Conservation (phyloP, 305 asterid genomes). For the Salvia sclarea region DNA sequence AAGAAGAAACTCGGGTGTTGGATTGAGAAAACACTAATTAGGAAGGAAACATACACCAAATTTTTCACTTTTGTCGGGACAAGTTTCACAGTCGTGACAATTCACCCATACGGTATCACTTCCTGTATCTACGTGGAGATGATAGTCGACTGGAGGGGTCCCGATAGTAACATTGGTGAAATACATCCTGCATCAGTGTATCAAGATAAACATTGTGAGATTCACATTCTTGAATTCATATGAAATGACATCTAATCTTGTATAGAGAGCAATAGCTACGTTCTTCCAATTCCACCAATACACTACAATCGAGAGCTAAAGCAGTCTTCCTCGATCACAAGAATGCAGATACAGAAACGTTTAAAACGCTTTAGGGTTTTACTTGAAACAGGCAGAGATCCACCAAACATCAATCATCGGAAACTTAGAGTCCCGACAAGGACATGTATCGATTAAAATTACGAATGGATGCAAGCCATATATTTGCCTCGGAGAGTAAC, state of each 20-base stretch:
- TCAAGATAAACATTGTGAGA: constrained; percentile 25
- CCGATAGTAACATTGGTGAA: constrained; percentile 84
- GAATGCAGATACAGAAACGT: neutral
- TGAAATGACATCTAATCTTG: too few relatives aligned
- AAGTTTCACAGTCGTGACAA: constrained; percentile 72
- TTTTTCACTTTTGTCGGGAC: constrained; percentile 81
- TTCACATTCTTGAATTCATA: too few relatives aligned
- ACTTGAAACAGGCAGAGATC: neutral
- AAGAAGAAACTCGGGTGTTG: too few relatives aligned
- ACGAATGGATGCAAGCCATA: too few relatives aligned
- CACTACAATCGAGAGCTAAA: neutral
- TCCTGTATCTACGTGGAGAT: constrained; percentile 96
- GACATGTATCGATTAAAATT: too few relatives aligned
- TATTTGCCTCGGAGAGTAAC: too few relatives aligned
- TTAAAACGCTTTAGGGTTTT: neutral
- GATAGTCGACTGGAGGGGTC: constrained; percentile 82
- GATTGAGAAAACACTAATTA: too few relatives aligned
- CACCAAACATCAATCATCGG: too few relatives aligned
- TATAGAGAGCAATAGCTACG: too few relatives aligned
- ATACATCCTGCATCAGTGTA: constrained; percentile 70
- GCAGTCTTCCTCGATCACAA: neutral
- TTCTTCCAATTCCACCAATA: too few relatives aligned
- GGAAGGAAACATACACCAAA: constrained; percentile 56
- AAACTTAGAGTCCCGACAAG: too few relatives aligned
- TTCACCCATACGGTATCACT: constrained; percentile 98